phyloP scores from a whole-genome alignment of 1,139 yeast genomes.

The Pneumocystis murina region DNA sequence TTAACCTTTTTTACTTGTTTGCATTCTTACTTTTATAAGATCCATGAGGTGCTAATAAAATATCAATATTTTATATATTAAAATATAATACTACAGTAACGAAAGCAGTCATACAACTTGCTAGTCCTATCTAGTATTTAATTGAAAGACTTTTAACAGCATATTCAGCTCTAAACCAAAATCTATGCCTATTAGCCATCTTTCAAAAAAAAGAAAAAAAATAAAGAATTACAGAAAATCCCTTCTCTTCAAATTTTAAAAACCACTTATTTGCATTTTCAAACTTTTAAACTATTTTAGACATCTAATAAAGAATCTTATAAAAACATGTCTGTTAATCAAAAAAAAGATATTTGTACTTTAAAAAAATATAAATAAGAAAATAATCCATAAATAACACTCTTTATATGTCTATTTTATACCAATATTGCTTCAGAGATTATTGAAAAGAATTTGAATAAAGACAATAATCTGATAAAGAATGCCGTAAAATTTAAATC shows the following conservation, averaged over 20 bases:
- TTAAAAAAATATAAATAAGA: too few relatives aligned
- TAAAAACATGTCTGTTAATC: neutral
- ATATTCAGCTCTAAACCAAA: constrained; percentile 41
- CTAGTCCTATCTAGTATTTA: constrained; percentile 15
- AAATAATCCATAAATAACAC: neutral
- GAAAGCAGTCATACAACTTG: constrained; percentile 30
- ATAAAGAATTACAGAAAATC: constrained; percentile 15
- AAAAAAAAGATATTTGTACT: neutral
- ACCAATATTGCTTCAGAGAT: neutral
- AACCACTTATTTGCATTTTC: neutral
- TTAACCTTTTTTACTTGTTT: constrained; percentile 55
- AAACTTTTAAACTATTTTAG: neutral
- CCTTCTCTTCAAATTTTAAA: neutral
- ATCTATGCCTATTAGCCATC: constrained; percentile 20
- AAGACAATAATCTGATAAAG: neutral
- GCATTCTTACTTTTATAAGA: constrained; percentile 71
- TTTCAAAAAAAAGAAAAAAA: neutral
- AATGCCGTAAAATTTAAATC: neutral
- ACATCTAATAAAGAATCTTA: neutral
- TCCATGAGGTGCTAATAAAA: constrained; percentile 48
- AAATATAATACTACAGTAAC: constrained; percentile 14
- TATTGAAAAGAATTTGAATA: neutral
- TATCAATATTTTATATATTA: neutral
- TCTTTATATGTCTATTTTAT: neutral
- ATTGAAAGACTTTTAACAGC: neutral